phyloP scores from a whole-genome alignment of 192 early-diverging fungal species.

The Martensiomyces pterosporus region DNA sequence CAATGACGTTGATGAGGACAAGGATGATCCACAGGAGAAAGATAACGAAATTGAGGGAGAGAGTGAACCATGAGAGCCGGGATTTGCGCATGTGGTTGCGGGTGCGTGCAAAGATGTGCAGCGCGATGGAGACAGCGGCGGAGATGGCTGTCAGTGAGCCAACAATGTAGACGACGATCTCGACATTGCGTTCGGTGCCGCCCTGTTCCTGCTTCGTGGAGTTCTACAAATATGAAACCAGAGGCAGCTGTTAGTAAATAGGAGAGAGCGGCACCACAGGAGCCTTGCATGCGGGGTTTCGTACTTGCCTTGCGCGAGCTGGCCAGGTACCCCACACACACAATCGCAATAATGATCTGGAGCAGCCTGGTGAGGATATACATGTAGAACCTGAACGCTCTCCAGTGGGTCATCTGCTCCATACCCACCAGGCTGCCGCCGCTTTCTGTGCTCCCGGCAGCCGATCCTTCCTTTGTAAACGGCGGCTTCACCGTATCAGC shows the following conservation, averaged over 20 bases:
- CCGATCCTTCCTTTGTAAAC: not conserved
- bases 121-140: slow-evolving; percentile 17
- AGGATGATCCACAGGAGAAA: slow-evolving; percentile 37
- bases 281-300: too few relatives aligned
- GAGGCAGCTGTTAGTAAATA: not conserved
- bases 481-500: too few relatives aligned
- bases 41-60: slow-evolving; percentile 29
- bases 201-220: not conserved
- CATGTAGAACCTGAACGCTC: slow-evolving; percentile 17
- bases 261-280: too few relatives aligned
- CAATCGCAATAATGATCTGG: slow-evolving; percentile 30
- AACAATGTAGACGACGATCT: slow-evolving; percentile 24
- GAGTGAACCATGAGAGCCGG: slow-evolving; percentile 21
- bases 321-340: slow-evolving; percentile 32
- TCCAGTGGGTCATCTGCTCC: slow-evolving; percentile 20
- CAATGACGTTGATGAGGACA: slow-evolving; percentile 41
- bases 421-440: slow-evolving; percentile 17
- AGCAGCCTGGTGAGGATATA: slow-evolving; percentile 23
- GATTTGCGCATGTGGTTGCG: slow-evolving; percentile 23
- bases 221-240: not conserved
- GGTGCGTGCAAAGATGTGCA: slow-evolving; percentile 35
- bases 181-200: slow-evolving; percentile 17
- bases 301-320: slow-evolving; percentile 13
- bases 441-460: not conserved
- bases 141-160: slow-evolving; percentile 24